Evolutionary conservation across 352 stramenopile species (phyloP).

Genomic region (Phytophthora idaei): DNA sequence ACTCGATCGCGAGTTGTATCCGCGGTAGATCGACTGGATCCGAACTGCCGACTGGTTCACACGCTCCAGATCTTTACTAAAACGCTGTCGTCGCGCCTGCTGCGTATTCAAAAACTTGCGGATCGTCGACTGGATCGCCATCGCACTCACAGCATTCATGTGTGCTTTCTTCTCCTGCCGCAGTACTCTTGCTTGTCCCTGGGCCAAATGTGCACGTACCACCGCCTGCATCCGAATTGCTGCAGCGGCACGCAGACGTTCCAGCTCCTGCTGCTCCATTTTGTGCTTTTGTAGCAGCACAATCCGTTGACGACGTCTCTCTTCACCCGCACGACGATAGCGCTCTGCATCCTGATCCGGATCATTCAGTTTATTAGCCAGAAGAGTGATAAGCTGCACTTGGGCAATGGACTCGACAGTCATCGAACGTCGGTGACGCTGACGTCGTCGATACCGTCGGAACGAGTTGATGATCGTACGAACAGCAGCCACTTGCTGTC

Average conservation of each 20-base stretch:
- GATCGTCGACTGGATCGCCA: slow-evolving; percentile 75
- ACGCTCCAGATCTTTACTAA: slow-evolving; percentile 57
- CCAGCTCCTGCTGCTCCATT: slow-evolving; percentile 56
- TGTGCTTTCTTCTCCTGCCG: slow-evolving; percentile 58
- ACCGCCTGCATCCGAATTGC: slow-evolving; percentile 59
- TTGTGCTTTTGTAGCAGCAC: slow-evolving; percentile 56
- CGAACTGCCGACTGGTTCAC: slow-evolving; percentile 67
- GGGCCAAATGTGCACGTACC: slow-evolving; percentile 50
- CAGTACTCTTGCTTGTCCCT: slow-evolving; percentile 31
- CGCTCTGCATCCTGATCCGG: slow-evolving; percentile 36
- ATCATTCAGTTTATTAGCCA: slow-evolving; percentile 47
- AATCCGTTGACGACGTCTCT: slow-evolving; percentile 56
- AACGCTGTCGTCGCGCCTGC: slow-evolving; percentile 46
- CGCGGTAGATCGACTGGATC: slow-evolving; percentile 73
- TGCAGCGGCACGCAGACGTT: slow-evolving; percentile 43
- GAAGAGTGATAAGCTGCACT: slow-evolving; percentile 50
- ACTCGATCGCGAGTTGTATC: slow-evolving; percentile 61
- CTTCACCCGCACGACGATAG: slow-evolving; percentile 58
- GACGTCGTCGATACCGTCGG: slow-evolving; percentile 48
- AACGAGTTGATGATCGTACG: slow-evolving; percentile 51
- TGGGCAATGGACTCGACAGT: slow-evolving; percentile 64
- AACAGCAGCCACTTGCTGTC: slow-evolving; percentile 30
- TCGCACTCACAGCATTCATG: slow-evolving; percentile 58
- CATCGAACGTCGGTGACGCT: slow-evolving; percentile 54
- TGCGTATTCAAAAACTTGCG: slow-evolving; percentile 58